phyloP scores from a whole-genome alignment of 208 protist genomes.

The Willaertia magna region DNA sequence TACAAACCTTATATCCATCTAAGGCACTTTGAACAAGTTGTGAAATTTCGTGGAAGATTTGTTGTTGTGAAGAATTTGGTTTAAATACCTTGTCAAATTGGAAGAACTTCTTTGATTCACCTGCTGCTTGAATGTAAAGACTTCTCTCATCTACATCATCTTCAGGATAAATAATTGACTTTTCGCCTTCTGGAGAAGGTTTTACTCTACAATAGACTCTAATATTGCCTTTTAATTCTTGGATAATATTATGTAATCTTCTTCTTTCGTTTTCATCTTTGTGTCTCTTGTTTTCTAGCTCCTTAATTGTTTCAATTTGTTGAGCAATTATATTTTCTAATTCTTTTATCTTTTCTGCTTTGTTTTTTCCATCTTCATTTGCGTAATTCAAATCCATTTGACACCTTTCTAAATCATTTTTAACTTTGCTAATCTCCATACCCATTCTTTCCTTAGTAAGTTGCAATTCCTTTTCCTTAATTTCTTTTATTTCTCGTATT shows the following conservation, averaged over 20 bases:
- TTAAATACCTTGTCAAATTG: conserved; percentile 19
- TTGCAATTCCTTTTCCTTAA: not conserved
- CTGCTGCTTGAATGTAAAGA: not conserved
- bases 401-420: not conserved
- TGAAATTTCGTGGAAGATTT: conserved; percentile 26
- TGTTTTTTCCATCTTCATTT: not conserved
- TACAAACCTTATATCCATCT: conserved; percentile 32
- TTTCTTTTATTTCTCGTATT: not conserved
- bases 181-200: not conserved
- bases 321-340: not conserved
- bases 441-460: not conserved
- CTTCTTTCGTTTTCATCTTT: not conserved
- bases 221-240: conserved; percentile 39
- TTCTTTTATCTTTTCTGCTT: not conserved
- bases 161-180: not conserved
- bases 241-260: conserved; percentile 26
- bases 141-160: not conserved
- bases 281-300: not conserved
- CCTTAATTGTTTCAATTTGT: not conserved
- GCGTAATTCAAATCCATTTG: not conserved
- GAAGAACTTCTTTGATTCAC: not conserved
- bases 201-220: conserved; percentile 30
- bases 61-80: not conserved
- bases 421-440: not conserved
- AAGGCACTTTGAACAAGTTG: conserved; percentile 26